Conservation (phyloP, 2,329 filamentous ascomycete genomes). For the Teratosphaeria epicoccoides region DNA sequence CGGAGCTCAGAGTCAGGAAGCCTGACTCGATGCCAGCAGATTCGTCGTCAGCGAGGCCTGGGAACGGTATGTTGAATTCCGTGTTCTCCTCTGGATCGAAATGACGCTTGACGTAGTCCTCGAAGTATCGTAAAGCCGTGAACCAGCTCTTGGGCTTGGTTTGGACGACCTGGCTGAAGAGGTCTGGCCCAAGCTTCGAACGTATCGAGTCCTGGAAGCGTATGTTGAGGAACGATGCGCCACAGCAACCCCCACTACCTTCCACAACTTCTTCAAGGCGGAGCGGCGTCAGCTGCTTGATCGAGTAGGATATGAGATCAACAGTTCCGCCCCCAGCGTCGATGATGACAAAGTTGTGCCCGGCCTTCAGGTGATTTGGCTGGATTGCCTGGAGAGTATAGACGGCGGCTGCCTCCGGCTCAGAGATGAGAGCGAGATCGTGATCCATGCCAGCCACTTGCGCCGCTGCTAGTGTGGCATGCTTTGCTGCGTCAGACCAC, state of each 20-base stretch:
- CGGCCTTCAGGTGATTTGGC: conserved; percentile 58
- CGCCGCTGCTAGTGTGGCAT: conserved; percentile 64
- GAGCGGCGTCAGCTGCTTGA: conserved; percentile 59
- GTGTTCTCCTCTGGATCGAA: conserved; percentile 56
- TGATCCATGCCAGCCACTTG: conserved; percentile 64
- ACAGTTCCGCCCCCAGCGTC: conserved; percentile 48
- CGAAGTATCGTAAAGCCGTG: conserved; percentile 60
- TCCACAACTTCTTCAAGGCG: conserved; percentile 66
- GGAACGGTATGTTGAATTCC: conserved; percentile 66
- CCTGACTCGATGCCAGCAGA: conserved; percentile 61
- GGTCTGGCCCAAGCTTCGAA: conserved; percentile 49
- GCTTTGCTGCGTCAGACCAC: conserved; percentile 74
- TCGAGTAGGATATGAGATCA: conserved; percentile 69
- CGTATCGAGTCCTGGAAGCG: conserved; percentile 66
- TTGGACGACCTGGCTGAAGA: conserved; percentile 60
- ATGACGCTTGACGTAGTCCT: conserved; percentile 74
- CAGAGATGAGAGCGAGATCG: conserved; percentile 67
- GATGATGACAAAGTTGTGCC: conserved; percentile 47
- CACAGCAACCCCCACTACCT: conserved; percentile 64
- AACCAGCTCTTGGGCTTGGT: conserved; percentile 67
- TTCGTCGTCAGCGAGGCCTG: conserved; percentile 62
- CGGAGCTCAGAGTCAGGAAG: conserved; percentile 61
- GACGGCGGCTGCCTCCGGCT: conserved; percentile 67
- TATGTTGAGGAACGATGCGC: conserved; percentile 66
- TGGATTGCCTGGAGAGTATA: conserved; percentile 69